Base-by-base conservation (phyloP, 331 rosid genomes). In the Ulmus americana region DNA sequence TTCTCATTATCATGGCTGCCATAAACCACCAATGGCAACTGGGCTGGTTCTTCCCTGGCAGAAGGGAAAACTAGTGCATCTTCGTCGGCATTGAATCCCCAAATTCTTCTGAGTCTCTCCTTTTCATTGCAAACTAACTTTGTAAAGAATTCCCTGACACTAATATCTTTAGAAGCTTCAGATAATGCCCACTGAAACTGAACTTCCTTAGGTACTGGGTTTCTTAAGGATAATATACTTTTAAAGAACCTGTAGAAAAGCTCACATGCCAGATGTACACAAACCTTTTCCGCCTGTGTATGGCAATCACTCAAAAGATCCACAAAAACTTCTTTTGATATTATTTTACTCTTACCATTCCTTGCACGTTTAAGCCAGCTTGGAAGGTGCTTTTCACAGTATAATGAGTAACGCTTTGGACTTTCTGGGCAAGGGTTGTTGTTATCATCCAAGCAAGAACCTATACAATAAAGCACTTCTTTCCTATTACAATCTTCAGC, bases 311-410 rank as follows among this genome's bases (percentile, higher is more conserved):
- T 82, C 84, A 85, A 80, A 79, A 94, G 95, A 55, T 90, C 97
- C 13, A 83, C 65, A 70, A 85, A 94, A 66, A 90, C 94, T 75
- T 94, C 99, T 80, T 87, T 90, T 46, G 99, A 90, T 69, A 94
- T 71, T 66, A 94, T 90, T 79, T 96, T 90, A 82, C 95, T 82
- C 85, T 87, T 94, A 61, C 97, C 99, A 72, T 94, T 94, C 82
- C 99, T 86, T 20, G 99, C 99, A 67, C 99, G 95, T 77, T 94
- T 94, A 28, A 89, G 97, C 97, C 99, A 94, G 72, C 96, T 94
- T 42, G 99, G 99, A 58, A 90, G 87, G 80, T 94, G 99, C 65
- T 67, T 81, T 49, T 94, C 97, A 58, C 99, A 94, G 73, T 94
- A 94, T 70, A 90, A 76, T 45, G 71, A 82, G 85, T 87, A 84